These are phyloP conservation scores for Plantago coronopus DNA, from an alignment of 305 asterid genomes.

Conservation along the genomic window DNA sequence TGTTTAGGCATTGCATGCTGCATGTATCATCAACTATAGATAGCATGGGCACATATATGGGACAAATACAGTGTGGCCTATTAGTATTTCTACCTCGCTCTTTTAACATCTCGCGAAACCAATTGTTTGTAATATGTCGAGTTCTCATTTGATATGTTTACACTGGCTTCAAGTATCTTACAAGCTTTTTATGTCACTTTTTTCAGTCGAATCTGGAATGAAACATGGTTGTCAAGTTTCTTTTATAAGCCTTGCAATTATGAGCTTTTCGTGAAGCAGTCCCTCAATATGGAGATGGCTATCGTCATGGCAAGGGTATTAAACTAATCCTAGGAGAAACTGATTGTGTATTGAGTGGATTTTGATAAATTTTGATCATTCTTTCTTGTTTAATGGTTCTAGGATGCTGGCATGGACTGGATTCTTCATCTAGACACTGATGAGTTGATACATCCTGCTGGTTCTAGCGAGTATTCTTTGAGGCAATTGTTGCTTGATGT, in stretches of 20 bases:
- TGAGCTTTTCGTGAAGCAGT: conserved; percentile 93
- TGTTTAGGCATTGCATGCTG: conserved; percentile 7
- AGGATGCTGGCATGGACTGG: conserved; percentile 96
- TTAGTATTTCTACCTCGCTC: neutral
- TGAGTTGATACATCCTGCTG: conserved; percentile 87
- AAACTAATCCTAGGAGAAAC: conserved; percentile 14
- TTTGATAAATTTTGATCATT: conserved; percentile 10
- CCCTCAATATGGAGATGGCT: conserved; percentile 95
- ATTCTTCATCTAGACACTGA: conserved; percentile 91
- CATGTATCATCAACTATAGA: conserved; percentile 1
- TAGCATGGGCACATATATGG: conserved; percentile 13
- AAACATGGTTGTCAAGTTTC: conserved; percentile 43
- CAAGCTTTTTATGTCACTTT: conserved; percentile 11
- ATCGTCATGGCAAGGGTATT: conserved; percentile 89
- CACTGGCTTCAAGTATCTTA: conserved; percentile 4
- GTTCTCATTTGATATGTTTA: neutral
- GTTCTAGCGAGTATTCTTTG: conserved; percentile 76
- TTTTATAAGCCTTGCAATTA: conserved; percentile 87
- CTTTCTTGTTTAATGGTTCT: conserved; percentile 23
- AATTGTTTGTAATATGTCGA: neutral
- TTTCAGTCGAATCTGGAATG: conserved; percentile 57
- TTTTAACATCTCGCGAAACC: conserved; percentile 8
- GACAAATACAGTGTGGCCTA: neutral
- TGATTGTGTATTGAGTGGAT: conserved; percentile 1
- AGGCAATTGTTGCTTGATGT: conserved; percentile 66